Conservation (phyloP, 345 rosid genomes). For the Citrus unshiu region DNA sequence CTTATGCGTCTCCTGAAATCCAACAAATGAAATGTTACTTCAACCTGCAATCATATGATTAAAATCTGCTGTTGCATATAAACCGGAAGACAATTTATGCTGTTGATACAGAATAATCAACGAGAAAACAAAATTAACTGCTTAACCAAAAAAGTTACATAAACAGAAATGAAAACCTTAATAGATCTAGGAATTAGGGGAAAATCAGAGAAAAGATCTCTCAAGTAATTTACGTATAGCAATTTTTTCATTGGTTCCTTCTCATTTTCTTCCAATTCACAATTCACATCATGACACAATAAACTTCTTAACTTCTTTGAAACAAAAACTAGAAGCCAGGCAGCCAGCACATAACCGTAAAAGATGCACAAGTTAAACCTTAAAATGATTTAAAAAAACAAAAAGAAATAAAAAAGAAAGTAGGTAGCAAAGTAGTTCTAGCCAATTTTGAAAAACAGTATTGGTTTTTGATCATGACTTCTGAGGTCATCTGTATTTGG, state of each 20-base stretch:
- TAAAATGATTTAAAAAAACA: background rate
- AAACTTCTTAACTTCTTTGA: background rate
- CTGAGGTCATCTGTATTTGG: background rate
- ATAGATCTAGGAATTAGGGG: background rate
- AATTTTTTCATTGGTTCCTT: background rate
- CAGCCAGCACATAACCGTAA: background rate
- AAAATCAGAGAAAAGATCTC: background rate
- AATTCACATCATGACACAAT: background rate
- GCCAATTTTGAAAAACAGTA: background rate
- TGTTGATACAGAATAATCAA: background rate
- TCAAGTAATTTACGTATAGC: background rate
- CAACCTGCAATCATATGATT: background rate
- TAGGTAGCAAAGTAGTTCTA: background rate
- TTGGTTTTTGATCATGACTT: no score
- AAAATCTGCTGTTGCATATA: background rate
- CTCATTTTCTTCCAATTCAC: background rate
- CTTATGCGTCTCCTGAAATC: constrained; percentile 85
- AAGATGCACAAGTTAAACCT: background rate
- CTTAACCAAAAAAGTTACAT: background rate
- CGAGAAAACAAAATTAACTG: background rate
- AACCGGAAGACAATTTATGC: background rate
- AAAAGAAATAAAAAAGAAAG: background rate
- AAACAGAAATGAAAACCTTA: background rate
- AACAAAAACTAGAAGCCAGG: background rate
- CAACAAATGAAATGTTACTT: constrained; percentile 7